Evolutionary conservation across 352 stramenopile genomes (phyloP), one percentile per base, ranked within the genome.

Genomic region (Phytophthora fragariae): DNA sequence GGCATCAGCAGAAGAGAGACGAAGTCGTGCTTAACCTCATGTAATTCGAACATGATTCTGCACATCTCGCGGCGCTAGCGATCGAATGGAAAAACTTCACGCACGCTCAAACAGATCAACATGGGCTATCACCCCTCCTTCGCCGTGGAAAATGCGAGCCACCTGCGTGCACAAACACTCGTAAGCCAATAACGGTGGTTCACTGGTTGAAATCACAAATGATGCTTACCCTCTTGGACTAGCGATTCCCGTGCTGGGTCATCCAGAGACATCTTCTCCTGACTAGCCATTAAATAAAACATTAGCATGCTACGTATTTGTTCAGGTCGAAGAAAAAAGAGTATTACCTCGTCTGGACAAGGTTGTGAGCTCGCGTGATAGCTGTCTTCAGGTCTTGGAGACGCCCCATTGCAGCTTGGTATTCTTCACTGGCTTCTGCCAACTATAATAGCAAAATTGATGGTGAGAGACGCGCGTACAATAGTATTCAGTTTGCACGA

Each of bases 71-170:
- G 41, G 1, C 24, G 37, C 11, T 5, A 55, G 19, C 2, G 11
- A 33, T 27, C 47, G 3, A 31, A 50, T 50, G n/a, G 11, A 9
- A 10, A 12, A 29, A 33, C 11, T 10, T 68, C 39, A 58, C 5
- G n/a, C 53, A 6, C 4, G 68, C 10, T 21, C 21, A 59, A 29
- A 27, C 14, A 69, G 29, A 65, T 79, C 55, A 41, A 60, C 6
- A 4, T n/a, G 47, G 21, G 41, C 53, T 24, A 75, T 24, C 2
- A 65, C 11, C 47, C 73, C 66, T 4, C 76, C 73, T 75, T 86
- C 79, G 5, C 79, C 79, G 24, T 75, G 52, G 56, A 84, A 86
- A 27, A 86, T 69, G 14, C 76, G 70, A 50, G 63, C 57, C 11
- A 85, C 60, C 76, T 80, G 14, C 17, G 15, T 55, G 1, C 55